These are phyloP conservation scores for Macrolepiota fuliginosa DNA, from an alignment of 768 basidiomycete genomes.

Conservation along the genomic window DNA sequence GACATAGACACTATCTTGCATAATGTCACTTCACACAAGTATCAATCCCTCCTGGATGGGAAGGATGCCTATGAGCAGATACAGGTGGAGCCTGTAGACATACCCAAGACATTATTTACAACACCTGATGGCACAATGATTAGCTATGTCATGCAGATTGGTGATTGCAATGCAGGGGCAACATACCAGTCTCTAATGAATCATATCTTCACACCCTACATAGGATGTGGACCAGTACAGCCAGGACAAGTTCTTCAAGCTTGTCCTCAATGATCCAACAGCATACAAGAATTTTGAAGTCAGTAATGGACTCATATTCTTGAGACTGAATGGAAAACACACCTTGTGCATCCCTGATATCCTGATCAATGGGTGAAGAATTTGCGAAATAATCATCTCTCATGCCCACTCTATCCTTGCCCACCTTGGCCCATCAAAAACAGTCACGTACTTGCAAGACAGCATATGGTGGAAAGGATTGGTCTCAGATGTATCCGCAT, in stretches of 20 bases:
- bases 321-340: background rate
- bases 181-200: conserved; percentile 44
- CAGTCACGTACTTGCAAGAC: conserved; percentile 20
- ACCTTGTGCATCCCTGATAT: background rate
- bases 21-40: conserved; percentile 18
- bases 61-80: conserved; percentile 37
- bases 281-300: background rate
- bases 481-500: conserved; percentile 3
- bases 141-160: conserved; percentile 30
- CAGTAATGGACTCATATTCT: background rate
- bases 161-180: conserved; percentile 30
- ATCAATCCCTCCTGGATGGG: conserved; percentile 28
- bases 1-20: conserved; percentile 19
- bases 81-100: conserved; percentile 22
- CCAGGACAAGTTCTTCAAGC: background rate
- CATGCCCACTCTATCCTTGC: conserved; percentile 35
- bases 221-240: conserved; percentile 21
- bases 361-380: background rate
- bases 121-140: conserved; percentile 41
- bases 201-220: conserved; percentile 27
- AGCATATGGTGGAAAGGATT: conserved; percentile 16
- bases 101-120: conserved; percentile 21
- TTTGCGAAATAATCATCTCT: conserved; percentile 15
- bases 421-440: conserved; percentile 31
- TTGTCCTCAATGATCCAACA: background rate